Percentiles rank a stretch among this genome's conserved stretches.
Evolutionary conservation across 352 stramenopile genomes (phyloP).

Genomic region (Phytopythium kandeliae): DNA sequence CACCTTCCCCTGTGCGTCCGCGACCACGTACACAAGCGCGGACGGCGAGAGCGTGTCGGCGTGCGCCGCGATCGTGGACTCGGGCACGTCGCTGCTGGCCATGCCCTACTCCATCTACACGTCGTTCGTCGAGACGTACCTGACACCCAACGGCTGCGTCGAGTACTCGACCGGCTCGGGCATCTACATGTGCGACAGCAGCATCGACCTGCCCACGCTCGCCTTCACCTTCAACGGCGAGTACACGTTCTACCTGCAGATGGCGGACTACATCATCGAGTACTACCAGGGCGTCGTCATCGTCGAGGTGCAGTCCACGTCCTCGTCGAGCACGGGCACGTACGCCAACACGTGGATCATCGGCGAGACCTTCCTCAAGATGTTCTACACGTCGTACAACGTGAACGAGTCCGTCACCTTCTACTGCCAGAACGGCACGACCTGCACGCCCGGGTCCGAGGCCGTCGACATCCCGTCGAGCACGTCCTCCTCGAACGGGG

Average conservation of each 20-base stretch:
- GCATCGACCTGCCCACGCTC: slow-evolving; percentile 38
- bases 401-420: slow-evolving; percentile 57
- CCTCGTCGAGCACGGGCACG: slow-evolving; percentile 14
- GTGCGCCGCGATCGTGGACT: slow-evolving; percentile 56
- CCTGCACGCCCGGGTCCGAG: slow-evolving; percentile 21
- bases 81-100: slow-evolving; percentile 49
- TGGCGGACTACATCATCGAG: slow-evolving; percentile 51
- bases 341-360: slow-evolving; percentile 68
- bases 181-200: slow-evolving; percentile 54
- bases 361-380: slow-evolving; percentile 71
- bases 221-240: slow-evolving; percentile 45
- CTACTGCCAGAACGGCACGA: slow-evolving; percentile 55
- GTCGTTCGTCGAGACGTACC: slow-evolving; percentile 33
- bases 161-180: slow-evolving; percentile 18
- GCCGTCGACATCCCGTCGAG: slow-evolving; percentile 23
- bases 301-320: slow-evolving; percentile 39
- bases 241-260: slow-evolving; percentile 53
- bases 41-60: slow-evolving; percentile 1
- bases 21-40: slow-evolving; percentile 7
- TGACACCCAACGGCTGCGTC: slow-evolving; percentile 29
- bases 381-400: slow-evolving; percentile 67
- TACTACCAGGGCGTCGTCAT: slow-evolving; percentile 20
- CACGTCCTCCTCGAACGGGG: slow-evolving; percentile 17
- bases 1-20: slow-evolving; percentile 35
- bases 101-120: slow-evolving; percentile 42